Conservation (phyloP, 2,329 filamentous ascomycete genomes). For the Xylaria digitata region DNA sequence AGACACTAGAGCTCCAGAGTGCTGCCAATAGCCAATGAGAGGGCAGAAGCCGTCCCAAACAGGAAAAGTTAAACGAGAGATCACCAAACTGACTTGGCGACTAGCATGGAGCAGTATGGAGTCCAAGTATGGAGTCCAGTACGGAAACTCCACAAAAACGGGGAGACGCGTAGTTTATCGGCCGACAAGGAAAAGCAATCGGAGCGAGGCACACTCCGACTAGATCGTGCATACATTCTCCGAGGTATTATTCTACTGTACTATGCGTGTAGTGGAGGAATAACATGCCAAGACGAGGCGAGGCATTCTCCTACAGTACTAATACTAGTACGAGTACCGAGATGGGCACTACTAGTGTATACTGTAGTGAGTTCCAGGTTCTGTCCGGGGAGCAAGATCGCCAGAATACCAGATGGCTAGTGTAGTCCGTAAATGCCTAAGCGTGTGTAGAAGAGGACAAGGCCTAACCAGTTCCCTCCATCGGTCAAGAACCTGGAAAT, state of each 20-base stretch:
- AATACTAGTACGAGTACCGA: neutral
- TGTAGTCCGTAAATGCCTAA: conserved; percentile 1
- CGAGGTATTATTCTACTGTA: too few species aligned
- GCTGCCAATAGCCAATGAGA: conserved; percentile 22
- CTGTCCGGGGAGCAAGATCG: conserved; percentile 32
- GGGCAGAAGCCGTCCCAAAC: conserved; percentile 16
- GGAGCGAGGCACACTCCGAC: conserved; percentile 28
- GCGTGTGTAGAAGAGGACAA: neutral
- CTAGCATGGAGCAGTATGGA: neutral
- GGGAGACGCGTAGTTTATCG: neutral
- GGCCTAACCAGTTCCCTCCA: conserved; percentile 7
- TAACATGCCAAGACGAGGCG: conserved; percentile 12
- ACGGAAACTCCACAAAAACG: conserved; percentile 25
- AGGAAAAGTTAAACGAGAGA: conserved; percentile 35
- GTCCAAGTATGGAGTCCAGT: neutral
- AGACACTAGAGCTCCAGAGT: neutral
- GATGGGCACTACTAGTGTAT: neutral
- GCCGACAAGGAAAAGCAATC: too few species aligned
- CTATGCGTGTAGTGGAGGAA: too few species aligned
- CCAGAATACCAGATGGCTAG: neutral
- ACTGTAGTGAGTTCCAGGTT: neutral
- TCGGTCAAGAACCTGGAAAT: conserved; percentile 17
- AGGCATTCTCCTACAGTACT: conserved; percentile 21
- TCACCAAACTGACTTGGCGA: conserved; percentile 9
- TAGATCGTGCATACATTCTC: conserved; percentile 9